Evolutionary conservation across 179 eudicot genomes (phyloP).

Genomic region (Amaranthus tricolor): DNA sequence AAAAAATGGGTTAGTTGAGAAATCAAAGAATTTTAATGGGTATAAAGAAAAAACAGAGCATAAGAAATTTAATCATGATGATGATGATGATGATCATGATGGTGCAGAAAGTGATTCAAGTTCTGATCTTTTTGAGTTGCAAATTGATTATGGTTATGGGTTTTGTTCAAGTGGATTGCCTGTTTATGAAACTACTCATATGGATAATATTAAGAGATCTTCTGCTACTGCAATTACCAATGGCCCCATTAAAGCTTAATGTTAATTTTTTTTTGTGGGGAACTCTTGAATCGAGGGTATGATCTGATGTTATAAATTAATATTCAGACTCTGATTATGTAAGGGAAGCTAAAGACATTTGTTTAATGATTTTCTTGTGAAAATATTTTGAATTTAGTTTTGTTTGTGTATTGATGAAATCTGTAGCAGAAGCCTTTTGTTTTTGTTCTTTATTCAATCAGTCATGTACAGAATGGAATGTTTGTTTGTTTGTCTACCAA

Average conservation of each 20-base stretch:
- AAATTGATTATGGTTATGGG: conserved; percentile 48
- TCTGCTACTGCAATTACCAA: conserved; percentile 28
- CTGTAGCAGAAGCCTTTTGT: neutral
- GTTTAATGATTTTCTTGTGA: neutral
- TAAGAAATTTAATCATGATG: conserved; percentile 24
- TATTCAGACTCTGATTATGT: neutral
- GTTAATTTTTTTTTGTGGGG: neutral
- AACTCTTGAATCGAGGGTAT: neutral
- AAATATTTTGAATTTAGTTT: neutral
- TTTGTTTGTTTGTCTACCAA: conserved; percentile 7
- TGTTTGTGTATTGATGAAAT: conserved; percentile 3
- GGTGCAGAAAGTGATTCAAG: conserved; percentile 89
- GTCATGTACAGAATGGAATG: conserved; percentile 24
- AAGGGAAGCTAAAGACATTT: neutral
- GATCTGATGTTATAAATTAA: too few species aligned
- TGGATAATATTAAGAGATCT: conserved; percentile 66
- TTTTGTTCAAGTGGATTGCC: conserved; percentile 72
- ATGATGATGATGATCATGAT: conserved; percentile 39
- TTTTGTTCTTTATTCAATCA: too few species aligned
- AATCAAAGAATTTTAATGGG: conserved; percentile 15
- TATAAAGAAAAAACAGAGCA: conserved; percentile 19
- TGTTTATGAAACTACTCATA: conserved; percentile 77
- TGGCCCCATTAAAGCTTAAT: conserved; percentile 20
- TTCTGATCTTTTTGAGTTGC: conserved; percentile 86
- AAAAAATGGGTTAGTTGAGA: conserved; percentile 21